phyloP scores from a whole-genome alignment of 352 stramenopile genomes.

The Pseudoperonospora humuli region DNA sequence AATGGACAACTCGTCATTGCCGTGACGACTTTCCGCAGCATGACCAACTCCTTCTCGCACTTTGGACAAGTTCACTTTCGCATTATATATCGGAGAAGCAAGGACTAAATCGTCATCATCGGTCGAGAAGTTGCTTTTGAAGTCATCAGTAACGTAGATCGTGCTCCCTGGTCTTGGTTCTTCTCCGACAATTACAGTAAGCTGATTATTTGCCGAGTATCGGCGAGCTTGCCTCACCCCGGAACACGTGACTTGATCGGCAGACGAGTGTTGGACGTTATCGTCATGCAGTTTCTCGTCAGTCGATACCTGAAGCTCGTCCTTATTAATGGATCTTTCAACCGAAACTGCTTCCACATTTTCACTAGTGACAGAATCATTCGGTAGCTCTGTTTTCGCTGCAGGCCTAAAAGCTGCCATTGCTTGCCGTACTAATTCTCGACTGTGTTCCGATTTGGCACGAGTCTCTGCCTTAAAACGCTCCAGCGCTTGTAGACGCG shows the following conservation, averaged over 20 bases:
- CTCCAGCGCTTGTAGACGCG: constrained; percentile 36
- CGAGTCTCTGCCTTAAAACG: constrained; percentile 25
- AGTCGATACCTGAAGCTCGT: not conserved
- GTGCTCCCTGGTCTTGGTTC: not conserved
- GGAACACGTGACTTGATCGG: not conserved
- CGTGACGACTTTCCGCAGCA: constrained; percentile 4
- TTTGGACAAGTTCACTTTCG: not conserved
- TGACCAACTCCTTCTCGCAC: constrained; percentile 1
- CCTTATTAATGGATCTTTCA: not conserved
- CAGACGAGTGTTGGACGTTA: not conserved
- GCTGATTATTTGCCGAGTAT: constrained; percentile 20
- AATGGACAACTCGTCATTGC: not conserved
- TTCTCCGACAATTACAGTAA: constrained; percentile 20
- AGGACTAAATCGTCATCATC: not conserved
- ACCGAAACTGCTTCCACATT: not conserved
- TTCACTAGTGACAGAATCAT: not conserved
- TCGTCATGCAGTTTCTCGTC: not conserved
- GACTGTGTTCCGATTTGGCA: constrained; percentile 31
- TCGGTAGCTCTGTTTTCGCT: not conserved
- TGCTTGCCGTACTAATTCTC: constrained; percentile 45
- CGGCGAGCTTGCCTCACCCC: constrained; percentile 2
- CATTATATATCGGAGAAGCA: not conserved
- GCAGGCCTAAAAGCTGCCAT: constrained; percentile 22
- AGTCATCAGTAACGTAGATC: constrained; percentile 1
- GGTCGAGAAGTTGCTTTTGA: not conserved